Base-by-base conservation (phyloP, 371 early-diverging fungal genomes). In the Saksenaea vasiformis region DNA sequence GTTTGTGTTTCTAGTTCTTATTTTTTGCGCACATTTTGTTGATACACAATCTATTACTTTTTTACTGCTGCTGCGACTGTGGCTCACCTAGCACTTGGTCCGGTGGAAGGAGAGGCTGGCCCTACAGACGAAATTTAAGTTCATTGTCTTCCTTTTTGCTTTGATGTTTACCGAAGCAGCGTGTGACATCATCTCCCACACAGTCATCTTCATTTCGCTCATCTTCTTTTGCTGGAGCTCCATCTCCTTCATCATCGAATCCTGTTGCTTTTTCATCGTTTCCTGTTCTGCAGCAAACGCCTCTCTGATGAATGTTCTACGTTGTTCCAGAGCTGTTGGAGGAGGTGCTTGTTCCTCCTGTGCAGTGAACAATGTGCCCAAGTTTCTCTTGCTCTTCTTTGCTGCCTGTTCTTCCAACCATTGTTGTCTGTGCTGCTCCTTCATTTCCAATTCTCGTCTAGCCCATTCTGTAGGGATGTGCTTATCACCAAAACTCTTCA, bases 331-430 rank as follows among this genome's bases (percentile, higher is more conserved):
- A 71, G 64, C 73, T 22, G 61, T 79, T 56, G 78, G 70, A 28
- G 82, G 80, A 53, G 80, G 76, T 37, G 80, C 70, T 26, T 68
- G 58, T 3, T 72, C 72, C 27, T 64, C 63, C 1, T 71, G 64
- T 34, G 67, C 67, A 26, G 72, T 69, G 64, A 77, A 69, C 69
- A 81, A 66, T 59, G 79, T 69, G 3, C 64, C 68, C 51, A 76
- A 22, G 54, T 65, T 71, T 28, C 74, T 66, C 55, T 68, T 62
- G 44, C 71, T 65, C 66, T 78, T 78, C 62, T 76, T 79, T 64
- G 63, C 71, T 67, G 78, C 78, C 60, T 86, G 86, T 62, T 90
- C 87, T 61, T 86, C 80, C 63, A 91, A 88, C 88, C 90, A 92
- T 57, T 89, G 82, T 14, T 78, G 58, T 58, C 78, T 73, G 70